A percentile compares a stretch with the other conserved stretches of the same genome.
These are phyloP conservation scores for Penicillium crustosum DNA, from an alignment of 2,329 filamentous ascomycete genomes.

Conservation along the genomic window DNA sequence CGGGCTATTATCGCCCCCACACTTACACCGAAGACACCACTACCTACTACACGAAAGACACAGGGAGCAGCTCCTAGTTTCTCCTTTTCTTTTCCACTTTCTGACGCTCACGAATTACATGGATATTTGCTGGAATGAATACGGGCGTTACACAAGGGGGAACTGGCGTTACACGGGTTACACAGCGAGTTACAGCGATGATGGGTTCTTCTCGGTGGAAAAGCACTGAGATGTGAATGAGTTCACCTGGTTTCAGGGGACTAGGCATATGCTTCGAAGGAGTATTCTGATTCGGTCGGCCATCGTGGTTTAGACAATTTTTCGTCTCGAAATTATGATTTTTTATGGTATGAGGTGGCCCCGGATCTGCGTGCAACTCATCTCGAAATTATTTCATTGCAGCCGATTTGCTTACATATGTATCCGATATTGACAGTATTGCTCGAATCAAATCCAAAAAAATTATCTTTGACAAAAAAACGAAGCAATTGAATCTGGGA, in stretches of 20 bases:
- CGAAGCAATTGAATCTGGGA: neutral
- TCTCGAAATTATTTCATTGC: neutral
- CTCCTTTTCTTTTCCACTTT: neutral
- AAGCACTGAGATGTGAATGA: neutral
- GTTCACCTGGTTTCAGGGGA: neutral
- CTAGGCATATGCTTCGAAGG: neutral
- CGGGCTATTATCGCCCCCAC: slow-evolving; percentile 12
- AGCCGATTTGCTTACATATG: neutral
- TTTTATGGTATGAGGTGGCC: neutral
- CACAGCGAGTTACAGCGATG: neutral
- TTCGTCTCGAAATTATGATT: neutral
- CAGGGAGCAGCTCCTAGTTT: neutral
- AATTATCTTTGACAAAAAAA: neutral
- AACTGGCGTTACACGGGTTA: neutral
- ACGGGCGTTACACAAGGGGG: neutral
- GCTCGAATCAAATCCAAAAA: neutral
- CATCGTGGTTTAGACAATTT: neutral
- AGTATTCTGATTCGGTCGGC: slow-evolving; percentile 1
- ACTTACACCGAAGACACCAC: slow-evolving; percentile 3
- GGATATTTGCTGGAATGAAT: neutral
- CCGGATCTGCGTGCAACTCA: neutral
- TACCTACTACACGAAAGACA: slow-evolving; percentile 2
- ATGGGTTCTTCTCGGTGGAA: neutral
- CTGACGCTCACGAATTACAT: neutral
- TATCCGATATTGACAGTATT: neutral